Percentiles rank a stretch among this genome's conserved stretches.
Evolutionary conservation across 495 filamentous ascomycete genomes (phyloP).

Genomic region (Elaphomyces granulatus): DNA sequence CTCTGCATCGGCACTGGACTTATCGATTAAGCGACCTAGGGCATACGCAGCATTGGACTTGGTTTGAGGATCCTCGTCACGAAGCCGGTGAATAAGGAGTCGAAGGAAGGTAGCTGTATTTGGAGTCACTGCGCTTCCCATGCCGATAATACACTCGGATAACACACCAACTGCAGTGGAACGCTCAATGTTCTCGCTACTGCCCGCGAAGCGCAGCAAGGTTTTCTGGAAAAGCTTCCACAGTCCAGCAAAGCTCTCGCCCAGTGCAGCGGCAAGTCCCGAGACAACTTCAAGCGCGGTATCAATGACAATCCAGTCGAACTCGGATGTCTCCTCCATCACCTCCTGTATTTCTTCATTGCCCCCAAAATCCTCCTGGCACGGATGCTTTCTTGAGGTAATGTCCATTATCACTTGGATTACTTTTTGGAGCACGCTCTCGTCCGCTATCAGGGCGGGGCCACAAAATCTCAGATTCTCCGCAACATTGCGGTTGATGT

Average conservation of each 20-base stretch:
- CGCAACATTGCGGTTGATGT: conserved; percentile 92
- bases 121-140: conserved; percentile 62
- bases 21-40: conserved; percentile 64
- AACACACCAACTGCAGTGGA: conserved; percentile 80
- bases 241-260: conserved; percentile 63
- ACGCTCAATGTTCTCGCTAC: conserved; percentile 71
- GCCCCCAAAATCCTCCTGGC: conserved; percentile 75
- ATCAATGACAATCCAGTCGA: conserved; percentile 93
- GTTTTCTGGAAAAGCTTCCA: conserved; percentile 92
- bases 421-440: conserved; percentile 46
- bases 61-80: conserved; percentile 81
- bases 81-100: conserved; percentile 71
- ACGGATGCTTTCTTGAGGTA: conserved; percentile 78
- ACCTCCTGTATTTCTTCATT: conserved; percentile 55
- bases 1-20: conserved; percentile 56
- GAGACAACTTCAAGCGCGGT: conserved; percentile 82
- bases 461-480: conserved; percentile 84
- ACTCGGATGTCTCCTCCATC: conserved; percentile 77
- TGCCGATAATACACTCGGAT: conserved; percentile 79
- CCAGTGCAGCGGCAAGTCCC: conserved; percentile 68
- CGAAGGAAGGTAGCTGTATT: conserved; percentile 63
- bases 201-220: conserved; percentile 72
- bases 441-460: conserved; percentile 65
- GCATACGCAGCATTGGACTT: conserved; percentile 92
- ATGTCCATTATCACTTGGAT: conserved; percentile 53